Percentiles rank a stretch among this genome's conserved stretches.
These are phyloP conservation scores for Reutealis trisperma DNA, from an alignment of 345 rosid species.

Conservation along the genomic window DNA sequence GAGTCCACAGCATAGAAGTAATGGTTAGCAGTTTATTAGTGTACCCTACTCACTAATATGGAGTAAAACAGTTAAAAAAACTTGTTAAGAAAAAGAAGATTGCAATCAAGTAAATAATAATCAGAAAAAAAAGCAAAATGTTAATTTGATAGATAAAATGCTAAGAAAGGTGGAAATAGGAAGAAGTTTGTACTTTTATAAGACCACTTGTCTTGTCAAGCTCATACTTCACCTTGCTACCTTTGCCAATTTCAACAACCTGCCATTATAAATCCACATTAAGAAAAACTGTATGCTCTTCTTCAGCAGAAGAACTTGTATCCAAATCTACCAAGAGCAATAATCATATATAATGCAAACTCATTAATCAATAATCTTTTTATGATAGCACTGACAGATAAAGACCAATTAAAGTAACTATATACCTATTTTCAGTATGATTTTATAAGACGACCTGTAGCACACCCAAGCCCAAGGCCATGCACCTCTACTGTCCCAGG, in stretches of 20 bases:
- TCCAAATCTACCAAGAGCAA: constrained; percentile 1
- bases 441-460: background rate
- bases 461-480: background rate
- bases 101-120: background rate
- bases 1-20: background rate
- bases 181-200: constrained; percentile 59
- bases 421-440: background rate
- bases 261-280: constrained; percentile 27
- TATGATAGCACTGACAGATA: background rate
- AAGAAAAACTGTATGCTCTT: background rate
- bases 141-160: background rate
- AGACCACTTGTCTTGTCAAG: constrained; percentile 91
- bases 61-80: background rate
- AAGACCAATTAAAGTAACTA: background rate
- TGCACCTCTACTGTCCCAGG: background rate
- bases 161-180: background rate
- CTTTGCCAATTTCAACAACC: constrained; percentile 96
- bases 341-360: background rate
- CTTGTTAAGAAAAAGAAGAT: constrained; percentile 2
- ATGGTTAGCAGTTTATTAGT: background rate
- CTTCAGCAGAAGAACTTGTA: background rate
- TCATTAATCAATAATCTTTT: background rate
- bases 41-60: background rate
- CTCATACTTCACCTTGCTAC: constrained; percentile 97
- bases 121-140: background rate